phyloP scores from a whole-genome alignment of 2,329 filamentous ascomycete genomes.

The Penicillium sp. region DNA sequence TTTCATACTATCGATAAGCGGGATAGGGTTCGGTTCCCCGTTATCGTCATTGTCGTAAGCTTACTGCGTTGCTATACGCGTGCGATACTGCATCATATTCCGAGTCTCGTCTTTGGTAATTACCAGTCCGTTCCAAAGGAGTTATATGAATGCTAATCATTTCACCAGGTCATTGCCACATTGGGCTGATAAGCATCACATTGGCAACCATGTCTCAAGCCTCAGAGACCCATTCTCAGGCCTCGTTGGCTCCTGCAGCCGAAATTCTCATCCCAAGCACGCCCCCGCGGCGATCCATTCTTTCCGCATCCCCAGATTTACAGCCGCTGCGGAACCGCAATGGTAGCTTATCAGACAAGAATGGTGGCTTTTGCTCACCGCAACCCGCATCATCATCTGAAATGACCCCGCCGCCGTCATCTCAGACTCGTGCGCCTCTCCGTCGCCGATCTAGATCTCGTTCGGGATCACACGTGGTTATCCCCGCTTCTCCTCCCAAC shows the following conservation, averaged over 20 bases:
- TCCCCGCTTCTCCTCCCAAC: conserved; percentile 51
- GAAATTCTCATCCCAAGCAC: conserved; percentile 36
- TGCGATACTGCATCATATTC: background rate
- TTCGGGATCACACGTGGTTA: conserved; percentile 32
- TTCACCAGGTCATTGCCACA: background rate
- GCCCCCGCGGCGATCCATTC: conserved; percentile 27
- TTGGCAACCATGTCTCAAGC: conserved; percentile 30
- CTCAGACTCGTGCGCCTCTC: conserved; percentile 49
- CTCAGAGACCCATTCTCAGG: conserved; percentile 26
- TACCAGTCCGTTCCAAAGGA: background rate
- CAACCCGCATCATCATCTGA: conserved; percentile 45
- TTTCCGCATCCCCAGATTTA: conserved; percentile 35
- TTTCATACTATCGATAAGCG: conserved; percentile 10
- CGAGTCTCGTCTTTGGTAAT: background rate
- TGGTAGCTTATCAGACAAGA: conserved; percentile 29
- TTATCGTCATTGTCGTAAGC: conserved; percentile 2
- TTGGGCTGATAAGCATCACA: background rate
- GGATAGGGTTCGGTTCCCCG: background rate
- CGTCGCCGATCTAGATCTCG: conserved; percentile 40
- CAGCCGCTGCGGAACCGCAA: conserved; percentile 28
- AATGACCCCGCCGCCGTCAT: conserved; percentile 62
- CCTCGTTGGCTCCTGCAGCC: conserved; percentile 34
- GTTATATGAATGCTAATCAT: background rate
- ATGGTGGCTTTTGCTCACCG: conserved; percentile 35
- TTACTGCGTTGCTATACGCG: background rate